Conservation (phyloP, 176 grass and related monocot genomes). For the Secale cereale region DNA sequence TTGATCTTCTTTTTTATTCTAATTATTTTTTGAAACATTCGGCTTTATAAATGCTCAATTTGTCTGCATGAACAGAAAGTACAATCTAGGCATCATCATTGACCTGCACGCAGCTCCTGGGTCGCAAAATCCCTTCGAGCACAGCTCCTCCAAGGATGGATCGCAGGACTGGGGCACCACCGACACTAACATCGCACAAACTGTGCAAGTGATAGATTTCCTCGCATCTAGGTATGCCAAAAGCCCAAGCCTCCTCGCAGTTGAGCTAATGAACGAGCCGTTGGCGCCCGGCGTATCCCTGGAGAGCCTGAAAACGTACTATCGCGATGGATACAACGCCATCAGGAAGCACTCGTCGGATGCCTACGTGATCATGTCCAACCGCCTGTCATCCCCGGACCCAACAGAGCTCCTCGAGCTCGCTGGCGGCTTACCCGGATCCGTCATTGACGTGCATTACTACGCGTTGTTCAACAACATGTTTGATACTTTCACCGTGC, state of each 20-base stretch:
- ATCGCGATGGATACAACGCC: constrained; percentile 47
- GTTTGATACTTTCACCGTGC: constrained; percentile 31
- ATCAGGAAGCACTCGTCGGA: constrained; percentile 47
- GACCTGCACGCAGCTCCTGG: constrained; percentile 44
- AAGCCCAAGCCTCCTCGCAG: constrained; percentile 41
- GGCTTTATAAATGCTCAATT: not conserved
- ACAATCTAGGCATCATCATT: constrained; percentile 43
- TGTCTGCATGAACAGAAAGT: not conserved
- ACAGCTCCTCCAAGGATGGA: constrained; percentile 43
- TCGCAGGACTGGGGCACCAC: constrained; percentile 31
- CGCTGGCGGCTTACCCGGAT: constrained; percentile 5
- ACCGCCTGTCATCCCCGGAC: constrained; percentile 1
- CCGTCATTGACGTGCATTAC: constrained; percentile 62
- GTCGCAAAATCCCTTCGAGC: constrained; percentile 46
- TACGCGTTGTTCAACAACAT: constrained; percentile 9
- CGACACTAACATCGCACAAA: constrained; percentile 28
- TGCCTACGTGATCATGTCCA: constrained; percentile 74
- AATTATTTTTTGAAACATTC: too few species aligned
- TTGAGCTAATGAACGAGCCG: constrained; percentile 80
- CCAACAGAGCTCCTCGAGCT: constrained; percentile 43
- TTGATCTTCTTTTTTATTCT: too few species aligned
- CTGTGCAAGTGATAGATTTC: constrained; percentile 43
- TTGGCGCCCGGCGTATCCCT: constrained; percentile 34
- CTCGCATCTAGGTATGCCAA: constrained; percentile 49
- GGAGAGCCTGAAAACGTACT: constrained; percentile 52